Conservation (phyloP, 2,329 filamentous ascomycete species). For the Emmonsia crescens region DNA sequence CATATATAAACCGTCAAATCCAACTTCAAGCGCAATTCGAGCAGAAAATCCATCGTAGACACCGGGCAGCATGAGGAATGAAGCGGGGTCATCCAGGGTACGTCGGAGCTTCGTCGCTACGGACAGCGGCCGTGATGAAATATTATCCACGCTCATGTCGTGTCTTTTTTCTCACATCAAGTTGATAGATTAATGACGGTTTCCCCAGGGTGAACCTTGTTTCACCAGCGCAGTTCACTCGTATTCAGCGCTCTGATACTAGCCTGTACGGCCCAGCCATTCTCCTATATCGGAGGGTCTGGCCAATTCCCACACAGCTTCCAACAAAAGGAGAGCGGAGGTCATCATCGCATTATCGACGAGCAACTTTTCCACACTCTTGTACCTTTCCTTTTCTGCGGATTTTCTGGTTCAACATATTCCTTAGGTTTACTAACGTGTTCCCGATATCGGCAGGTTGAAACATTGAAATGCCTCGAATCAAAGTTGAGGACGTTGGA, state of each 20-base stretch:
- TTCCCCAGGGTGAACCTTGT: too few species aligned
- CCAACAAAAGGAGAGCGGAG: not conserved
- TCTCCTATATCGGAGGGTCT: not conserved
- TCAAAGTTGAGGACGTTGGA: not conserved
- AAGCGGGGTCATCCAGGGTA: slow-evolving; percentile 22
- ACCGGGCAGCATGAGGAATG: slow-evolving; percentile 37
- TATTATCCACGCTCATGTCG: not conserved
- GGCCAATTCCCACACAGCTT: not conserved
- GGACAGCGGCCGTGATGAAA: not conserved
- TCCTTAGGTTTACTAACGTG: too few species aligned
- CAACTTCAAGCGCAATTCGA: slow-evolving; percentile 38
- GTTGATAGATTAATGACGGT: not conserved
- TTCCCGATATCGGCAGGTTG: too few species aligned
- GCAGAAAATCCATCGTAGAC: slow-evolving; percentile 44
- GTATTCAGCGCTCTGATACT: too few species aligned
- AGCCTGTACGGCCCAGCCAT: too few species aligned
- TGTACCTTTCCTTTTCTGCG: not conserved
- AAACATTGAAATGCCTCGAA: too few species aligned
- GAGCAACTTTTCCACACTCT: not conserved
- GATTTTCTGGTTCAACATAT: not conserved
- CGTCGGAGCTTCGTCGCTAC: slow-evolving; percentile 25
- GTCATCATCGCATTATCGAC: not conserved
- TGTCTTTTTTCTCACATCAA: not conserved
- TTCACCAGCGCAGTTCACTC: too few species aligned
- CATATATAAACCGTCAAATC: slow-evolving; percentile 44